A percentile compares a stretch with the other conserved stretches of the same genome.
Conservation (phyloP, 179 eudicot genomes). For the Nepenthes alata region DNA sequence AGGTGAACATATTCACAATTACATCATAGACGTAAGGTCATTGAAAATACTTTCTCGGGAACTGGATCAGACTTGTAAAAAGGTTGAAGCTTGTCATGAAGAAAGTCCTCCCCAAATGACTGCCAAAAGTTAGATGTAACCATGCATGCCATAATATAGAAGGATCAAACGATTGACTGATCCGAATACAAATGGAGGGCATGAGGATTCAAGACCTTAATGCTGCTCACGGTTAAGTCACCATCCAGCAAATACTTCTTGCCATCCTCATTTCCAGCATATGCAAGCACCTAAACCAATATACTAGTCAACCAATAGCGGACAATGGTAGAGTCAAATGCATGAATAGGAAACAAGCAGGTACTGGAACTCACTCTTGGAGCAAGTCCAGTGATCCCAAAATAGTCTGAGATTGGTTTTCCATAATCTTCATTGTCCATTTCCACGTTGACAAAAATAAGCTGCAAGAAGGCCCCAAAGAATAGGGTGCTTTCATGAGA, state of each 20-base stretch:
- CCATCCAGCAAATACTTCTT: constrained; percentile 47
- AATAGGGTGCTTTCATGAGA: too few relatives aligned
- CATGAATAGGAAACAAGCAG: not conserved
- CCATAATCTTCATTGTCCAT: constrained; percentile 71
- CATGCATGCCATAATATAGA: not conserved
- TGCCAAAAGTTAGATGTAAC: constrained; percentile 10
- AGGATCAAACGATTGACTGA: not conserved
- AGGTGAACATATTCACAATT: not conserved
- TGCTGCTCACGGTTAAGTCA: constrained; percentile 45
- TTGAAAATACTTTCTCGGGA: constrained; percentile 54
- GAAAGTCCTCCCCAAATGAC: constrained; percentile 53
- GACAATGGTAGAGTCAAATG: not conserved
- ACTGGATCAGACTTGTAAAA: constrained; percentile 76
- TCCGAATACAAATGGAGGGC: not conserved
- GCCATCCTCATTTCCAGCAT: constrained; percentile 42
- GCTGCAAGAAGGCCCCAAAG: constrained; percentile 24
- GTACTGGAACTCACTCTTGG: constrained; percentile 33
- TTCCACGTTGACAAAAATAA: constrained; percentile 55
- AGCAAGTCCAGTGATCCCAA: constrained; percentile 52
- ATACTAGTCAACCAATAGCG: not conserved
- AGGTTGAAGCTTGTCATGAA: constrained; percentile 64
- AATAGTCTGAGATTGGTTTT: constrained; percentile 62
- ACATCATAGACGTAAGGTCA: not conserved
- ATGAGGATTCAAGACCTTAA: constrained; percentile 39
- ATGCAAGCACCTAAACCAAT: constrained; percentile 51